Evolutionary conservation across 1,284 basidiomycete genomes (phyloP).

Genomic region (Schizophyllum commune): DNA sequence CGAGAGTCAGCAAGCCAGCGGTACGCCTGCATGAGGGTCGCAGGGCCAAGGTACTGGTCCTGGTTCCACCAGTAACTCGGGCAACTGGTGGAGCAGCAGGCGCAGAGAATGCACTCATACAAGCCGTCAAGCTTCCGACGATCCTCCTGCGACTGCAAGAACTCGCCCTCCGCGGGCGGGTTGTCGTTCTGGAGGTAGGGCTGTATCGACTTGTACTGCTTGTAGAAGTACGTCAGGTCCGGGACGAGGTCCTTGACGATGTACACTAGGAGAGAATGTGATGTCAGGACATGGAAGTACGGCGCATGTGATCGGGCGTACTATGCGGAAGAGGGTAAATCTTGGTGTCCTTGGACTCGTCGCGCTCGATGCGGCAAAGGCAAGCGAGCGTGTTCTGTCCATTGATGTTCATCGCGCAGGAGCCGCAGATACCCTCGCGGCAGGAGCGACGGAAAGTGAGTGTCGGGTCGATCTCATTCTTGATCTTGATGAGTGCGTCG

Average conservation of each 20-base stretch:
- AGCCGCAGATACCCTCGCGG: conserved; percentile 97
- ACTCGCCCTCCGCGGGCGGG: conserved; percentile 76
- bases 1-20: conserved; percentile 98
- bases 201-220: conserved; percentile 99
- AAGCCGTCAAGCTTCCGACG: conserved; percentile 94
- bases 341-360: conserved; percentile 69
- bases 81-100: conserved; percentile 96
- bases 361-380: conserved; percentile 90
- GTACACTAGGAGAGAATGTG: conserved; percentile 64
- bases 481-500: conserved; percentile 96
- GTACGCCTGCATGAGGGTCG: conserved; percentile 92
- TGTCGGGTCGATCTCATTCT: conserved; percentile 96
- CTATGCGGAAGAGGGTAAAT: conserved; percentile 99
- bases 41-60: conserved; percentile 96
- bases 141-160: conserved; percentile 87
- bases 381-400: conserved; percentile 98
- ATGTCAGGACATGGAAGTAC: neutral
- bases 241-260: conserved; percentile 98
- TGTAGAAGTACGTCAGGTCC: conserved; percentile 89
- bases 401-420: conserved; percentile 99
- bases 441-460: conserved; percentile 96
- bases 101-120: conserved; percentile 94
- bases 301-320: conserved; percentile 32
- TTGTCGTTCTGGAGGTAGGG: conserved; percentile 92
- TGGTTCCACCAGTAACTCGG: conserved; percentile 99